Evolutionary conservation across 2,329 filamentous ascomycete genomes (phyloP).

Genomic region (Xylariaceae sp.): DNA sequence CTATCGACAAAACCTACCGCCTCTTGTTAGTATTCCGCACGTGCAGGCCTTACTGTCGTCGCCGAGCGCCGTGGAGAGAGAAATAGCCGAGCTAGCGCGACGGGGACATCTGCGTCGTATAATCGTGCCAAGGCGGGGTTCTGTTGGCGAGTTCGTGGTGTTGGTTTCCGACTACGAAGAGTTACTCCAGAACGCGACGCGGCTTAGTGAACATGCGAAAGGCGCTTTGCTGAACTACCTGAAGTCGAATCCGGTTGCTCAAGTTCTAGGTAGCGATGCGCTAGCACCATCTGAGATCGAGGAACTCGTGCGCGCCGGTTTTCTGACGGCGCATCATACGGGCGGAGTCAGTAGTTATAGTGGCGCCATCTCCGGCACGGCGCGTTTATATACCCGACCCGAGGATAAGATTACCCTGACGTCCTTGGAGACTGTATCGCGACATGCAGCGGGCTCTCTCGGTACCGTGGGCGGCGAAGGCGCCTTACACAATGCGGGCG

Average conservation of each 20-base stretch:
- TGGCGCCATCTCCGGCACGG: slow-evolving; percentile 29
- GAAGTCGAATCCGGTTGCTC: slow-evolving; percentile 42
- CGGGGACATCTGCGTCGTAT: slow-evolving; percentile 56
- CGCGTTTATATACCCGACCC: slow-evolving; percentile 42
- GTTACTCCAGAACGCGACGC: slow-evolving; percentile 36
- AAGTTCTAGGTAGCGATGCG: slow-evolving; percentile 35
- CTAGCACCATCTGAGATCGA: slow-evolving; percentile 29
- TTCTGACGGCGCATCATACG: slow-evolving; percentile 51
- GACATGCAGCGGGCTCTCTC: slow-evolving; percentile 61
- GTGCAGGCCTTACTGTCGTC: slow-evolving; percentile 57
- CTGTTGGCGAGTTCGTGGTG: slow-evolving; percentile 60
- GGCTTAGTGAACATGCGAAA: slow-evolving; percentile 39
- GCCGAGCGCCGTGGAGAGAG: slow-evolving; percentile 61
- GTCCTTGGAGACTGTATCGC: slow-evolving; percentile 57
- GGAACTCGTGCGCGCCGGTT: slow-evolving; percentile 58
- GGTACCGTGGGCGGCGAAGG: slow-evolving; percentile 64
- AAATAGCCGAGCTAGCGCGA: slow-evolving; percentile 55
- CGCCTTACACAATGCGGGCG: slow-evolving; percentile 59
- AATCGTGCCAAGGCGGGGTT: slow-evolving; percentile 55
- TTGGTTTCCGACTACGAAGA: slow-evolving; percentile 50
- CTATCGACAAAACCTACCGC: slow-evolving; percentile 54
- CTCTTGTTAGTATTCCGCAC: slow-evolving; percentile 60
- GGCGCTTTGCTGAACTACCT: slow-evolving; percentile 49
- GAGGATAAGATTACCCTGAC: slow-evolving; percentile 52
- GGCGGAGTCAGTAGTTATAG: slow-evolving; percentile 31